A percentile compares a stretch with the other conserved stretches of the same genome.
Conservation (phyloP, 805 yeast genomes). For the Teunomyces stri region DNA sequence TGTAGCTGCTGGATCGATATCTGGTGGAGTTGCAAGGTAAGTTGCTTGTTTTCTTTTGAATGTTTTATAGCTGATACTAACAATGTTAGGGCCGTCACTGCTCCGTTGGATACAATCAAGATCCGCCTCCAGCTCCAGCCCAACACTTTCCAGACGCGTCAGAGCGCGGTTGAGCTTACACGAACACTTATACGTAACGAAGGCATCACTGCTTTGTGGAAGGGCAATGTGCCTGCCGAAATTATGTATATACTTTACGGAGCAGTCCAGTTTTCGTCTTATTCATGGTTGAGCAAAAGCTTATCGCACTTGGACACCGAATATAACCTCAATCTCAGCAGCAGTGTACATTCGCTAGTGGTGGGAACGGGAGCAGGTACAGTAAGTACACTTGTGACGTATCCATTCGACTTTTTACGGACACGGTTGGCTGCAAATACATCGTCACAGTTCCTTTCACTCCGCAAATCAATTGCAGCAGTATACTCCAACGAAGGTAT, state of each 20-base stretch:
- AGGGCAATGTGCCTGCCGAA: constrained; percentile 93
- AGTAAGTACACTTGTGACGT: constrained; percentile 67
- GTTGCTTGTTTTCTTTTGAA: constrained; percentile 7
- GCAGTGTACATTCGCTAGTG: constrained; percentile 44
- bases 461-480: constrained; percentile 20
- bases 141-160: constrained; percentile 12
- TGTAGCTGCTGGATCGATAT: constrained; percentile 64
- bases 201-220: constrained; percentile 83
- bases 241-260: constrained; percentile 83
- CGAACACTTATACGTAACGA: constrained; percentile 53
- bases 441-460: constrained; percentile 34
- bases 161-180: constrained; percentile 25
- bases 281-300: constrained; percentile 50
- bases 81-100: constrained; percentile 51
- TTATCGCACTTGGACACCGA: constrained; percentile 31
- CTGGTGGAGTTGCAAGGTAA: constrained; percentile 56
- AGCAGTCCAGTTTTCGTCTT: constrained; percentile 76
- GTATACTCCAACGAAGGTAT: constrained; percentile 36
- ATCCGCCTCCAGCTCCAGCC: constrained; percentile 68
- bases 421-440: constrained; percentile 78
- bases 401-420: constrained; percentile 87
- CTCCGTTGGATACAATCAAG: constrained; percentile 79
- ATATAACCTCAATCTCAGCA: constrained; percentile 22
- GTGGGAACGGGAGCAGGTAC: constrained; percentile 81
- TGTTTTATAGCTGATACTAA: constrained; percentile 15